Conservation (phyloP, 1,284 basidiomycete species). For the Quambalaria eucalypti region DNA sequence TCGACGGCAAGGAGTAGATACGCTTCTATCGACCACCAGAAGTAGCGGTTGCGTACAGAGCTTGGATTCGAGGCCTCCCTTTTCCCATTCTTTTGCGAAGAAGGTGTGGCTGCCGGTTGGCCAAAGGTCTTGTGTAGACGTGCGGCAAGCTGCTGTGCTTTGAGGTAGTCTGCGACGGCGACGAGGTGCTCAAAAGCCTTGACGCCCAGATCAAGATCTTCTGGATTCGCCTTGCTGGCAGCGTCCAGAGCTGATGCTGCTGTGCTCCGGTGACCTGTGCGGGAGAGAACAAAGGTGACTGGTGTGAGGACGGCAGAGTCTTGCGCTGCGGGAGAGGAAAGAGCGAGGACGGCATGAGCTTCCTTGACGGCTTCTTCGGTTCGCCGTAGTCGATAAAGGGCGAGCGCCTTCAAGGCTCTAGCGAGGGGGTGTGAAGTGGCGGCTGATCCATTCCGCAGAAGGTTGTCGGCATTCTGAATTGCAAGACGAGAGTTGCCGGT, state of each 20-base stretch:
- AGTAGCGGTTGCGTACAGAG: constrained; percentile 48
- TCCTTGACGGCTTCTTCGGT: not conserved
- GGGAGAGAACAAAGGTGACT: constrained; percentile 67
- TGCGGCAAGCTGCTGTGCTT: constrained; percentile 36
- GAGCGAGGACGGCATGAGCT: not conserved
- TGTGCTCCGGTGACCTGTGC: constrained; percentile 71
- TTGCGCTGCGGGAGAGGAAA: constrained; percentile 15
- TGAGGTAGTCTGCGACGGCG: constrained; percentile 21
- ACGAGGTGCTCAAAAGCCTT: constrained; percentile 63
- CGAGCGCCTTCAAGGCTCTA: not conserved
- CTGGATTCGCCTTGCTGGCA: constrained; percentile 55
- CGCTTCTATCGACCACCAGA: constrained; percentile 73
- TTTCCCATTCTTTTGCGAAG: constrained; percentile 67
- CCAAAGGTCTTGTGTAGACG: constrained; percentile 21
- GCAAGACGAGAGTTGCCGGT: constrained; percentile 20
- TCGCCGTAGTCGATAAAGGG: not conserved
- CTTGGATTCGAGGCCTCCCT: constrained; percentile 53
- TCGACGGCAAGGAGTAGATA: constrained; percentile 57
- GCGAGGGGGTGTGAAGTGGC: not conserved
- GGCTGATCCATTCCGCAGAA: constrained; percentile 7
- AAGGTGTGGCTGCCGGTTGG: constrained; percentile 50
- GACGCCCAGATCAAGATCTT: constrained; percentile 67
- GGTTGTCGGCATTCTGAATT: constrained; percentile 18
- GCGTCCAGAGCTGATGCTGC: constrained; percentile 49
- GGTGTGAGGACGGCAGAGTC: constrained; percentile 54